Base-by-base conservation (phyloP, 805 yeast genomes). In the Metschnikowia hibisci region DNA sequence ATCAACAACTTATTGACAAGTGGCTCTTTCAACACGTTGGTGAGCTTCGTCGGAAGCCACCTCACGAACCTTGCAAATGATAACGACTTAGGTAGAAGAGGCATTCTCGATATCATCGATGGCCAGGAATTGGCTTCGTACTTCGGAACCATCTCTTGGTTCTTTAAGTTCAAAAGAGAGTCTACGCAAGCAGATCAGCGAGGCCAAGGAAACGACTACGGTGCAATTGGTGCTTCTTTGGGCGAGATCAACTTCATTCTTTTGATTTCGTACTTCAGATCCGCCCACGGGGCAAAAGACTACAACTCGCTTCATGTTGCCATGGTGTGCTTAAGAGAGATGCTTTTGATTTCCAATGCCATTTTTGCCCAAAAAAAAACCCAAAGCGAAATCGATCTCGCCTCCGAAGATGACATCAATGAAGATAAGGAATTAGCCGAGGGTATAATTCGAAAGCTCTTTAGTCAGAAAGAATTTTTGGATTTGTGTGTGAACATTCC, bases 141-240 rank as follows among this genome's bases (percentile, higher is more conserved):
- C 56, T 74, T 85, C 32, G 69, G 77, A 45, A 66, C 86, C 5
- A 64, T 76, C 5, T 71, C 87, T 1, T 91, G 97, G 96, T 82
- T 88, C 52, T 66, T 88, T 37, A 74, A 74, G 27, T 87, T 79
- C 46, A 87, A 84, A 52, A 66, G 84, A 15, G 62, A 60, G 39
- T 50, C 52, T 13, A 34, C 43, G 28, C 35, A 34, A 14, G 45
- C 45, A 10, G 44, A 43, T 1, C 32, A 34, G 15, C 27, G n/a
- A 5, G 14, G 20, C 22, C 32, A 30, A 27, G 33, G n/a, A 16
- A 26, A 22, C 13, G 67, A 67, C 31, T 69, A 64, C 52, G 76
- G 73, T 1, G 66, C 77, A 3, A 67, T 80, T 11, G 78, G 78
- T 4, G 72, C 75, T 9, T 81, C 79, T 0, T 62, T 89, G 25